A percentile compares a stretch with the other conserved stretches of the same genome.
These are phyloP conservation scores for Aureobasidium sp. DNA, from an alignment of 2,329 filamentous ascomycete species.

Conservation along the genomic window DNA sequence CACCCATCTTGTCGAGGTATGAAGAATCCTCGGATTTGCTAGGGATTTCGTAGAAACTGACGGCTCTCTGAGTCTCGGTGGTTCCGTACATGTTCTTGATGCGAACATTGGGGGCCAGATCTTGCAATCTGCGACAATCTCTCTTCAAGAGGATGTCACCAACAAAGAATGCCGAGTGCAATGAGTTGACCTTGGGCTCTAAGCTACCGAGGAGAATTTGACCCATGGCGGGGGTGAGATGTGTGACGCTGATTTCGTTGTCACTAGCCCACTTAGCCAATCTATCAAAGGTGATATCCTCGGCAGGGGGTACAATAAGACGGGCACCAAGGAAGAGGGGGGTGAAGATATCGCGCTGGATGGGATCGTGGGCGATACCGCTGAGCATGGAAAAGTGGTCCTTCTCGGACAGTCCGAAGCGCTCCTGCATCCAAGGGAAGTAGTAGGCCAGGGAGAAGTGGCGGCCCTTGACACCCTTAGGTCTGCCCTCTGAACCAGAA, in stretches of 20 bases:
- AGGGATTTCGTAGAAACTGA: constrained; percentile 75
- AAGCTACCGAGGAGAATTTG: constrained; percentile 82
- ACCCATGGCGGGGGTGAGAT: constrained; percentile 93
- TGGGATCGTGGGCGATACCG: constrained; percentile 68
- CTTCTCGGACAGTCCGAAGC: constrained; percentile 63
- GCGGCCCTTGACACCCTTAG: constrained; percentile 79
- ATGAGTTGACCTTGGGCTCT: constrained; percentile 53
- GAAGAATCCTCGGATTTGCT: constrained; percentile 55
- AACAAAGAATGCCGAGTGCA: constrained; percentile 82
- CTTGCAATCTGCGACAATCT: constrained; percentile 70
- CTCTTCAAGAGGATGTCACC: constrained; percentile 81
- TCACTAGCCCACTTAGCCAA: constrained; percentile 82
- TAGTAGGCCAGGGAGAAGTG: constrained; percentile 83
- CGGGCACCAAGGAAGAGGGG: constrained; percentile 79
- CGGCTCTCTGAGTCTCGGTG: constrained; percentile 73
- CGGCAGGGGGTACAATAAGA: constrained; percentile 67
- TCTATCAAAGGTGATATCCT: constrained; percentile 79
- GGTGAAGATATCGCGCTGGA: constrained; percentile 72
- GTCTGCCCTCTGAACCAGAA: constrained; percentile 63
- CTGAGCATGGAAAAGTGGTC: constrained; percentile 75
- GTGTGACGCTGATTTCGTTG: constrained; percentile 67
- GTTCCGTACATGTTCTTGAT: constrained; percentile 87
- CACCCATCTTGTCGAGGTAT: constrained; percentile 56
- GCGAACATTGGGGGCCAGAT: constrained; percentile 63
- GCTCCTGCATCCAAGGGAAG: constrained; percentile 87